A percentile compares a stretch with the other conserved stretches of the same genome.
These are phyloP conservation scores for Vicia sativa DNA, from an alignment of 306 rosid species.

Conservation along the genomic window DNA sequence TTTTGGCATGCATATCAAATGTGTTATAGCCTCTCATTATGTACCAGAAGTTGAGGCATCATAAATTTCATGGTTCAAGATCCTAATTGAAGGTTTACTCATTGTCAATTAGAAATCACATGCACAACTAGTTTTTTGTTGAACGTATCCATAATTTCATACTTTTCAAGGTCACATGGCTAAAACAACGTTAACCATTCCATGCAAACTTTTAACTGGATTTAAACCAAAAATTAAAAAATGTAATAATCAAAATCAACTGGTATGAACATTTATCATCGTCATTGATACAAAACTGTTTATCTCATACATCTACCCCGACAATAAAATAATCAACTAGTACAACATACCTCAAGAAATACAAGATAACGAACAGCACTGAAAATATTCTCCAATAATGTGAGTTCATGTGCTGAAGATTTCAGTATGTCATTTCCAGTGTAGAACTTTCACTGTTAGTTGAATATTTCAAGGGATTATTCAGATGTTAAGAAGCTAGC, in stretches of 20 bases:
- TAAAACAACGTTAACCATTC: background rate
- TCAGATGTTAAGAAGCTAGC: conserved; percentile 3
- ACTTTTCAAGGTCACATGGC: background rate
- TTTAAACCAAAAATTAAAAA: no score
- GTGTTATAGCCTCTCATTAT: background rate
- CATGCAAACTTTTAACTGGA: background rate
- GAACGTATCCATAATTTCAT: background rate
- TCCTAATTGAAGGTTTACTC: background rate
- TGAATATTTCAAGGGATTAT: conserved; percentile 15
- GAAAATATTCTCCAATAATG: background rate
- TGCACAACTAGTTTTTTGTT: background rate
- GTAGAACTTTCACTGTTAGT: conserved; percentile 17
- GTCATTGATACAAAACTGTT: conserved; percentile 8
- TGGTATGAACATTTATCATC: background rate
- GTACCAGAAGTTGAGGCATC: background rate
- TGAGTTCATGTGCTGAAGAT: background rate
- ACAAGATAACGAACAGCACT: background rate
- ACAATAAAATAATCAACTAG: background rate
- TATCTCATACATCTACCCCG: conserved; percentile 15
- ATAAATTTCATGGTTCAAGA: background rate
- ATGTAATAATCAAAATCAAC: no score
- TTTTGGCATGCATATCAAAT: conserved; percentile 2
- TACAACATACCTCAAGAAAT: conserved; percentile 23
- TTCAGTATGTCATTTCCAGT: background rate
- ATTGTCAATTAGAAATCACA: background rate